Conservation (phyloP, 495 filamentous ascomycete genomes). For the Symbiotaphrina buchneri region DNA sequence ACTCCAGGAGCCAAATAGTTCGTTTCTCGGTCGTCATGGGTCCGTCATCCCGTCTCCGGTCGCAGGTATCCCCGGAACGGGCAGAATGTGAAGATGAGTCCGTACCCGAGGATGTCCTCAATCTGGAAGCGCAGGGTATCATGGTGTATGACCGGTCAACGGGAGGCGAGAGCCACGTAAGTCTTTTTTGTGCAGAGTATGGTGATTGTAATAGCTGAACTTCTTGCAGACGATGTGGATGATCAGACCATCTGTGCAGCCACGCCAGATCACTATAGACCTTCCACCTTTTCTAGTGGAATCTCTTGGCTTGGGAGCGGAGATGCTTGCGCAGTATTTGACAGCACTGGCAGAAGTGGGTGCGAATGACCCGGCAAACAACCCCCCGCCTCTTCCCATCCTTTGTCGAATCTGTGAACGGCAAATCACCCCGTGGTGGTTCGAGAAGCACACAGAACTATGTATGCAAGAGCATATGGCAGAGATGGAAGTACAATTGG, state of each 20-base stretch:
- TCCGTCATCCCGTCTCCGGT: conserved; percentile 44
- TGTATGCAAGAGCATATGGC: conserved; percentile 90
- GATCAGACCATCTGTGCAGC: conserved; percentile 78
- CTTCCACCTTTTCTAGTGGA: conserved; percentile 81
- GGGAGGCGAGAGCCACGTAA: conserved; percentile 73
- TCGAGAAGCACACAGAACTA: conserved; percentile 93
- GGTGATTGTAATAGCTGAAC: conserved; percentile 8
- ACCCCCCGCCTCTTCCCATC: conserved; percentile 72
- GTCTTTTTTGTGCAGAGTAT: conserved; percentile 12
- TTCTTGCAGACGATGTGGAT: conserved; percentile 88
- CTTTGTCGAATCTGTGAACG: conserved; percentile 95
- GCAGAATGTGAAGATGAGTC: conserved; percentile 18
- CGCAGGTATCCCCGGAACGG: no score
- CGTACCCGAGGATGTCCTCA: conserved; percentile 32
- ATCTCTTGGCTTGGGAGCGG: conserved; percentile 79
- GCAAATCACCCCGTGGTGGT: conserved; percentile 98
- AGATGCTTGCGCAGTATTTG: conserved; percentile 82
- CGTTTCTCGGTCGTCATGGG: conserved; percentile 65
- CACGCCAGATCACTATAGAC: conserved; percentile 84
- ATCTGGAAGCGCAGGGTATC: conserved; percentile 88
- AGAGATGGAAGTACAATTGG: conserved; percentile 91
- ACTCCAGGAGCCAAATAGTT: conserved; percentile 77
- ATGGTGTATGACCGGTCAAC: conserved; percentile 86
- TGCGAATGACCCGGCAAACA: conserved; percentile 52
- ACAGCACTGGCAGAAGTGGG: conserved; percentile 74